Percentiles rank a stretch among this genome's conserved stretches.
These are phyloP conservation scores for Epichloe sylvatica DNA, from an alignment of 2,329 filamentous ascomycete genomes.

Conservation along the genomic window DNA sequence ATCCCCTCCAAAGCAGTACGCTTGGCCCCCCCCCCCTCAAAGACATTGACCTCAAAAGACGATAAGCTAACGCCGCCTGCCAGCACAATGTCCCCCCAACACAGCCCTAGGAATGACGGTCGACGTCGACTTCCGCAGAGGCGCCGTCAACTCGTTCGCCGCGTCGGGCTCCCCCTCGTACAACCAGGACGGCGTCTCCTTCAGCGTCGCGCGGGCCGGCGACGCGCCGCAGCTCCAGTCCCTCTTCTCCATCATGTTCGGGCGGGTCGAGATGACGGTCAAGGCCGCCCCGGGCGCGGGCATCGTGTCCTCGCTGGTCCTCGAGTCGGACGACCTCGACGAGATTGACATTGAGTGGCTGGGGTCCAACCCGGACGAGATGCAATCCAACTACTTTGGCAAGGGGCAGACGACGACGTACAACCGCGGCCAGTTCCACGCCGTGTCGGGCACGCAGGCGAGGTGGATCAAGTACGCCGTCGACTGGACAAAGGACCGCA, in stretches of 20 bases:
- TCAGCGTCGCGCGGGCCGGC: slow-evolving; percentile 64
- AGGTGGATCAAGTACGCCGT: slow-evolving; percentile 75
- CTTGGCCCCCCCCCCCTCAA: no score
- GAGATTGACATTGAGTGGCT: slow-evolving; percentile 98
- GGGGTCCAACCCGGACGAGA: slow-evolving; percentile 57
- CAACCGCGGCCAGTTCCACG: slow-evolving; percentile 74
- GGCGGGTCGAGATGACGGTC: slow-evolving; percentile 71
- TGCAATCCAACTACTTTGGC: slow-evolving; percentile 97
- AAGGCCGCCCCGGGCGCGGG: slow-evolving; percentile 78
- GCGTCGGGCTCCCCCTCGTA: slow-evolving; percentile 60
- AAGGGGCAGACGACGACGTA: slow-evolving; percentile 78
- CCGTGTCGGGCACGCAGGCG: slow-evolving; percentile 52
- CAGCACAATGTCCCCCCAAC: slow-evolving; percentile 55
- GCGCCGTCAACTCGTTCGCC: slow-evolving; percentile 65
- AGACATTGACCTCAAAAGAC: no score
- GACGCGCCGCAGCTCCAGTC: slow-evolving; percentile 78
- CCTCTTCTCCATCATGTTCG: slow-evolving; percentile 99
- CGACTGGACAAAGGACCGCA: slow-evolving; percentile 77
- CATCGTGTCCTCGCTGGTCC: slow-evolving; percentile 83
- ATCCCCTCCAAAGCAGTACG: slow-evolving; percentile 24
- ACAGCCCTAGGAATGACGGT: slow-evolving; percentile 74
- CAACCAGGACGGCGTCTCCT: slow-evolving; percentile 59
- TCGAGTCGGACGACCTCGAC: slow-evolving; percentile 83
- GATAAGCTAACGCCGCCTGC: background rate
- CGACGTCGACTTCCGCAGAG: slow-evolving; percentile 68